Conservation (phyloP, 345 rosid species). For the Leavenworthia alabamica region DNA sequence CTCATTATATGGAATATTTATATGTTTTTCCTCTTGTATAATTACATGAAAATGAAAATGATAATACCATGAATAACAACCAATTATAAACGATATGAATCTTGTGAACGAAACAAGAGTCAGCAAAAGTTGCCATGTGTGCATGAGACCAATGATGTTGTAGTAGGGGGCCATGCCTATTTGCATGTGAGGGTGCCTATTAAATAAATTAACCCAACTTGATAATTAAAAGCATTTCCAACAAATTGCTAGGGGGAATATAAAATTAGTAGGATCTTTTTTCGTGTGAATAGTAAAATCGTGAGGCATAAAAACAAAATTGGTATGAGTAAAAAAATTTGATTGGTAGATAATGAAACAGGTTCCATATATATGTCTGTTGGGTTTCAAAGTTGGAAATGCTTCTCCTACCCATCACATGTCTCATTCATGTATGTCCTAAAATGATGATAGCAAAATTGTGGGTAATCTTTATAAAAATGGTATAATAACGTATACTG, state of each 20-base stretch:
- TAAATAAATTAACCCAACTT: background rate
- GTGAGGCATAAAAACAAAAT: conserved; percentile 10
- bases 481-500: background rate
- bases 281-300: background rate
- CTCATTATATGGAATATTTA: background rate
- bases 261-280: background rate
- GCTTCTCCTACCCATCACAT: conserved; percentile 22
- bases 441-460: background rate
- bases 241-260: background rate
- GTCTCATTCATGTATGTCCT: conserved; percentile 20
- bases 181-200: conserved; percentile 17
- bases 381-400: conserved; percentile 12
- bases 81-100: conserved; percentile 10
- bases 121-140: conserved; percentile 24
- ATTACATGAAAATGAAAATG: background rate
- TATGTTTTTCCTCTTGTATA: background rate
- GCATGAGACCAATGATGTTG: conserved; percentile 17
- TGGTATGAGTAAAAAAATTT: background rate
- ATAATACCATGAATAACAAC: conserved; percentile 2
- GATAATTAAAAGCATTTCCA: background rate
- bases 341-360: conserved; percentile 15
- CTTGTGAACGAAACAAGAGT: conserved; percentile 17
- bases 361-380: background rate
- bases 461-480: background rate
- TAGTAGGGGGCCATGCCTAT: conserved; percentile 5